A percentile compares a stretch with the other conserved stretches of the same genome.
Conservation (phyloP, 176 grass and related monocot species). For the Aegilops speltoides region DNA sequence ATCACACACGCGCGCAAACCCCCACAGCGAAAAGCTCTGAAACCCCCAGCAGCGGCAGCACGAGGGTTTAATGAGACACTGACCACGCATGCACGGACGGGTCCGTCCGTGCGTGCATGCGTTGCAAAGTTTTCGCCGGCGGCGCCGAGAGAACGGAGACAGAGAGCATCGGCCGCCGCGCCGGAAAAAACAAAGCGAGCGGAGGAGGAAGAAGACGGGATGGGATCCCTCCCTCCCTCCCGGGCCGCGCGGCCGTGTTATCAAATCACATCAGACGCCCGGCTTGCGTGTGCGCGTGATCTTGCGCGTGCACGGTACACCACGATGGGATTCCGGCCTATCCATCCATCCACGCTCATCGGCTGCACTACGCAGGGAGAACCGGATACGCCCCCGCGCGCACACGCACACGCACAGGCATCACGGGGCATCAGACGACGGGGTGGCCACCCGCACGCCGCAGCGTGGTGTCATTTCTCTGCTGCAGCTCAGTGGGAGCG, state of each 20-base stretch:
- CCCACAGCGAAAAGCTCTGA: neutral
- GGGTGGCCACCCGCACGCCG: neutral
- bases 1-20: neutral
- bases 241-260: neutral
- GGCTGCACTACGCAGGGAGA: neutral
- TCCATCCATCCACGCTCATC: neutral
- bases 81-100: neutral
- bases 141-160: neutral
- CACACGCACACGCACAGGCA: neutral
- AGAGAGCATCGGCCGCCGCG: neutral
- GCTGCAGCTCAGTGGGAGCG: neutral
- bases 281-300: neutral
- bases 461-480: conserved; percentile 37
- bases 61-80: neutral
- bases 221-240: too few relatives aligned
- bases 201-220: neutral
- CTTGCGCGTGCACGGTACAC: too few relatives aligned
- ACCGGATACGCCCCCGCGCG: neutral
- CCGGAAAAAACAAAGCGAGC: neutral
- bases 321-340: neutral
- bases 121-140: neutral
- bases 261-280: conserved; percentile 5
- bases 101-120: neutral
- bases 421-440: neutral
- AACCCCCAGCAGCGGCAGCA: neutral